Percentiles rank a stretch among this genome's conserved stretches.
Evolutionary conservation across 345 rosid genomes (phyloP).

Genomic region (Corymbia maculata): DNA sequence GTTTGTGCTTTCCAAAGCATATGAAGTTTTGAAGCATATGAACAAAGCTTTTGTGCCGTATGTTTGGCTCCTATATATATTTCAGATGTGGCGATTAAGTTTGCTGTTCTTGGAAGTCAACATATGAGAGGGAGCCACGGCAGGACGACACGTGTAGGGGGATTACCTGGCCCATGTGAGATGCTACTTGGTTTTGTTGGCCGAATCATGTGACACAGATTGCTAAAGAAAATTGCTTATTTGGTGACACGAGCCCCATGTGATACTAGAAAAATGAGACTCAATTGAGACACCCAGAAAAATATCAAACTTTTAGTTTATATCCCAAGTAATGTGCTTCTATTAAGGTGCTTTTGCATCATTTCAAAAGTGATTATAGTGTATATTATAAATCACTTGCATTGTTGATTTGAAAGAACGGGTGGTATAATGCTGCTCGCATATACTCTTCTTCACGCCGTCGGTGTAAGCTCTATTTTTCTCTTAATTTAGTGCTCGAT

Average conservation of each 20-base stretch:
- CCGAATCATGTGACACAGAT: background rate
- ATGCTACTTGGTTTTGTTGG: background rate
- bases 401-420: background rate
- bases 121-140: background rate
- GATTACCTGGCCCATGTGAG: background rate
- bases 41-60: background rate
- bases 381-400: background rate
- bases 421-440: background rate
- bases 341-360: background rate
- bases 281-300: background rate
- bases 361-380: background rate
- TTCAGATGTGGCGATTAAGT: background rate
- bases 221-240: background rate
- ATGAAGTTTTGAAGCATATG: background rate
- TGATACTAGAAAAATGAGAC: background rate
- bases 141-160: background rate
- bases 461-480: accelerated
- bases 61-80: background rate
- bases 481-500: background rate
- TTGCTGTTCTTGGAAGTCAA: background rate
- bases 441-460: background rate
- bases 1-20: background rate
- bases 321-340: background rate
- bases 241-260: background rate
- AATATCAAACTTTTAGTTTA: background rate